phyloP scores from a whole-genome alignment of 75 land plant species.

The Adiantum capillusveneris region DNA sequence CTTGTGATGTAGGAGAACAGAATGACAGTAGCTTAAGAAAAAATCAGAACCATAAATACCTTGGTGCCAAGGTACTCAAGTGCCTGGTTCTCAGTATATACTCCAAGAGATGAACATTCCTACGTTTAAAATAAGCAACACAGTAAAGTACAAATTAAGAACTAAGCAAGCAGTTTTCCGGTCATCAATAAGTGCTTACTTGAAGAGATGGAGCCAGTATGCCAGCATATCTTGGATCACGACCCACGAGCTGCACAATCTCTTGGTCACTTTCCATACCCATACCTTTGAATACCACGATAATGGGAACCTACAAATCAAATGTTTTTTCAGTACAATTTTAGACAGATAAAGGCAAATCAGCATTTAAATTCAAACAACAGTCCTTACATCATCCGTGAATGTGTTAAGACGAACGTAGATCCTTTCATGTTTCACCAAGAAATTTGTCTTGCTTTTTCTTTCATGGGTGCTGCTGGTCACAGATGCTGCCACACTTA shows the following conservation, averaged over 20 bases:
- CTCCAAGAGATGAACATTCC: slow-evolving; percentile 60
- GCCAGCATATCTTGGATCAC: slow-evolving; percentile 75
- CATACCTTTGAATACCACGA: slow-evolving; percentile 93
- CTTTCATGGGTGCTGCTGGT: slow-evolving; percentile 84
- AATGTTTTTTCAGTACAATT: too few relatives aligned
- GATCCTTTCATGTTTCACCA: slow-evolving; percentile 77
- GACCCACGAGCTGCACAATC: slow-evolving; percentile 91
- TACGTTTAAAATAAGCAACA: slow-evolving; percentile 7
- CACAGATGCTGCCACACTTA: slow-evolving; percentile 85
- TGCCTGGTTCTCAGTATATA: slow-evolving; percentile 69
- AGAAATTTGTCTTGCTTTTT: slow-evolving; percentile 83
- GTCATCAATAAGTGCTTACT: slow-evolving; percentile 21
- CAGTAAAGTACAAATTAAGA: too few relatives aligned
- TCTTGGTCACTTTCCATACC: slow-evolving; percentile 99
- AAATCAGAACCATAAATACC: too few relatives aligned
- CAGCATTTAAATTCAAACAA: background rate
- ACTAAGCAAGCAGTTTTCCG: too few relatives aligned
- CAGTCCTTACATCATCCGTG: slow-evolving; percentile 37
- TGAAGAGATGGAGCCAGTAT: slow-evolving; percentile 83
- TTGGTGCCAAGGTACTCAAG: slow-evolving; percentile 69
- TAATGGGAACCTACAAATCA: slow-evolving; percentile 66
- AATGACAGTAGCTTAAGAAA: too few relatives aligned
- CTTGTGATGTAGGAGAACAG: too few relatives aligned
- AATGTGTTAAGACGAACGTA: slow-evolving; percentile 65
- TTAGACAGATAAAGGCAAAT: too few relatives aligned